phyloP scores from a whole-genome alignment of 306 rosid genomes.

The Dryas drummondii region DNA sequence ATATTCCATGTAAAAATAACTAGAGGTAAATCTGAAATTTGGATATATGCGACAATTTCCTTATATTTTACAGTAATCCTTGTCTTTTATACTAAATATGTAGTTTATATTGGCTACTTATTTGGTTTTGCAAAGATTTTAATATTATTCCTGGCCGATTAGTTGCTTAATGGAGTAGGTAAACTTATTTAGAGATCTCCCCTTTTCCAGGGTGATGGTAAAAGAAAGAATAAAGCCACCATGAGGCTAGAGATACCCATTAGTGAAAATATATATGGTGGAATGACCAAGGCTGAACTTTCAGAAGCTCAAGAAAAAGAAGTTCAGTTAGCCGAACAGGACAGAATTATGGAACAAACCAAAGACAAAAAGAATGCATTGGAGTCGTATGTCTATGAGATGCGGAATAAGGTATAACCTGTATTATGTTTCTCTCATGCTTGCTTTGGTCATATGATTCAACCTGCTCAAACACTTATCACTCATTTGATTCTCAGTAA shows the following conservation, averaged over 20 bases:
- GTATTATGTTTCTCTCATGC: slow-evolving; percentile 18
- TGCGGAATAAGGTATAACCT: slow-evolving; percentile 78
- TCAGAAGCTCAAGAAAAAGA: slow-evolving; percentile 71
- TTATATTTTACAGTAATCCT: not conserved
- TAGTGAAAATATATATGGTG: slow-evolving; percentile 65
- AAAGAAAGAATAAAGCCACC: slow-evolving; percentile 45
- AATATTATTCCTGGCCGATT: not conserved
- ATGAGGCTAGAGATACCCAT: slow-evolving; percentile 61
- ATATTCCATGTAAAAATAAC: not conserved
- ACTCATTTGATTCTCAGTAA: not conserved
- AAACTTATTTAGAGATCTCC: slow-evolving; percentile 8
- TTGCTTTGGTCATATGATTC: slow-evolving; percentile 25
- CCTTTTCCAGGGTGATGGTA: slow-evolving; percentile 57
- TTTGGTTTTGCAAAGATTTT: slow-evolving; percentile 5
- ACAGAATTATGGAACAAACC: slow-evolving; percentile 75
- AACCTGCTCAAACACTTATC: slow-evolving; percentile 21
- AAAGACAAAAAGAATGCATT: slow-evolving; percentile 84
- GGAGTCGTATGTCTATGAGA: slow-evolving; percentile 94
- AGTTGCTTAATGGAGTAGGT: not conserved
- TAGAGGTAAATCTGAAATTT: not conserved
- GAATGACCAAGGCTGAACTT: slow-evolving; percentile 75
- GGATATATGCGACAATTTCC: not conserved
- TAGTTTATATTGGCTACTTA: not conserved
- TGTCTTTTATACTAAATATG: not conserved
- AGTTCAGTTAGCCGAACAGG: slow-evolving; percentile 70